Conservation (phyloP, 2,329 filamentous ascomycete species). For the Chrysoporthe deuterocubensis region DNA sequence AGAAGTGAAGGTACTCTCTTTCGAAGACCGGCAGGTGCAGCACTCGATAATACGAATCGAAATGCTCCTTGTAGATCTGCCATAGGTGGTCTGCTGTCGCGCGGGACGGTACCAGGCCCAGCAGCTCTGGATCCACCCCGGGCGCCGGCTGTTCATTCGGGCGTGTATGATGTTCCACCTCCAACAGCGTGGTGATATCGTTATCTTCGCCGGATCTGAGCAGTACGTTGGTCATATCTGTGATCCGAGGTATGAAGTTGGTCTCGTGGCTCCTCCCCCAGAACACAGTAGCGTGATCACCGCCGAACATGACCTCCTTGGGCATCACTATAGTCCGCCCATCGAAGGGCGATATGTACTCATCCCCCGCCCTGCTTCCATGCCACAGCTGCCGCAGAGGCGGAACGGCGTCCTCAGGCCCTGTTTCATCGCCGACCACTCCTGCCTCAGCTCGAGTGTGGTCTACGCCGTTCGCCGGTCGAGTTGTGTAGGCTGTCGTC, state of each 20-base stretch:
- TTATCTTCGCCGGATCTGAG: conserved; percentile 19
- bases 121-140: conserved; percentile 19
- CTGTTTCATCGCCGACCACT: background rate
- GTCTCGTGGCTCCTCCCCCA: conserved; percentile 25
- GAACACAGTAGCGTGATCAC: conserved; percentile 19
- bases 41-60: conserved; percentile 32
- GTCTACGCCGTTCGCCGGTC: background rate
- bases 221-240: conserved; percentile 19
- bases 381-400: conserved; percentile 25
- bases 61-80: conserved; percentile 29
- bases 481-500: background rate
- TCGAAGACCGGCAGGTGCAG: conserved; percentile 32
- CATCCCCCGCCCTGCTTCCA: conserved; percentile 21
- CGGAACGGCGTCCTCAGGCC: background rate
- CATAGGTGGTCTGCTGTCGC: conserved; percentile 30
- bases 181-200: conserved; percentile 22
- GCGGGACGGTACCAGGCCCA: conserved; percentile 30
- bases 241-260: conserved; percentile 25
- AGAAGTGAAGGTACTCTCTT: conserved; percentile 31
- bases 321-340: background rate
- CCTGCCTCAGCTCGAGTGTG: background rate
- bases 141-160: conserved; percentile 16
- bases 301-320: conserved; percentile 26
- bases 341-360: conserved; percentile 16
- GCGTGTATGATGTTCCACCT: conserved; percentile 28